Evolutionary conservation across 805 yeast genomes (phyloP), one percentile per base, ranked within the genome.

Genomic region (Metschnikowia corniflorae): DNA sequence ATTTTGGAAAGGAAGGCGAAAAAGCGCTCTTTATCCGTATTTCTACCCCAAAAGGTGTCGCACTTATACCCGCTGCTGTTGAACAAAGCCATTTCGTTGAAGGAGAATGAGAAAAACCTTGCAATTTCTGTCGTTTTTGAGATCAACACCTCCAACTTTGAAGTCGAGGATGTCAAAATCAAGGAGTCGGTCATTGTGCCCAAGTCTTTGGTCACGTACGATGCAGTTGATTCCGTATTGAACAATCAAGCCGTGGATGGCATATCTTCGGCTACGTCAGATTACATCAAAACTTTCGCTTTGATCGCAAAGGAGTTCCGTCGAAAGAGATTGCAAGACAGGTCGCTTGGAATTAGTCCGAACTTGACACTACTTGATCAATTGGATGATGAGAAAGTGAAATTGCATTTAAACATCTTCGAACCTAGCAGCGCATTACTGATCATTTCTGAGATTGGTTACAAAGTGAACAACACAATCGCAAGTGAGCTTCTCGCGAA

Each of bases 21-120:
- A 61, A 88, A 86, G 65, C 76, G 97, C 57, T 87, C 94, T 1
- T 78, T 91, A 4, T 80, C 96, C 6, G 97, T 91, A 3, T 84
- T 81, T 53, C 72, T 89, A 58, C 93, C 94, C 10, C 96, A 89
- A 56, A 75, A 74, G 43, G 69, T 73, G 19, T 75, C 79, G 29
- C 76, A 81, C 41, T 69, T 88, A 49, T 73, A 82, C 47, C 96
- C 96, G 7, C 65, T 66, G 29, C 72, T 74, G 30, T 69, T 91
- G 16, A 78, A 77, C 50, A 74, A 78, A 6, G 50, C 73, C 16
- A 61, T 78, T 25, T 79, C 87, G 2, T 79, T 89, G 54, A 70
- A 70, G 22, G 80, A 74, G 33, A 77, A 74, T 39, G 75, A 74
- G 39, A 66, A 70, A 40, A 71, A 78, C 21, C 77, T 88, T 29